phyloP scores from a whole-genome alignment of 225 moss, liverwort and hornwort genomes.

The Bryum argenteum region DNA sequence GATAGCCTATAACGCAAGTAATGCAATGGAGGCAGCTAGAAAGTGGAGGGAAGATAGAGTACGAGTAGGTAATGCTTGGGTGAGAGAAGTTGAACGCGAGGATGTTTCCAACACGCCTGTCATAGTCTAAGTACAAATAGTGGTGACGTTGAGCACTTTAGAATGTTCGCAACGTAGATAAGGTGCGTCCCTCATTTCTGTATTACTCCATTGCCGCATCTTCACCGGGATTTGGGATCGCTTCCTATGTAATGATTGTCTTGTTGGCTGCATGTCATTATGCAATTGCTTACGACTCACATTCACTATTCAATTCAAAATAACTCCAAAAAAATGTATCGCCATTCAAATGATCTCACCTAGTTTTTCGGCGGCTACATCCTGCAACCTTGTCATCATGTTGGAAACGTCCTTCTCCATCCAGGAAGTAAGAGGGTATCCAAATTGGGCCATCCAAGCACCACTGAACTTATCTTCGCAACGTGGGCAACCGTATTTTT shows the following conservation, averaged over 20 bases:
- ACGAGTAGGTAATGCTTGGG: not conserved
- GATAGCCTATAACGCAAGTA: not conserved
- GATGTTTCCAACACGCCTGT: not conserved
- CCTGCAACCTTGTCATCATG: not conserved
- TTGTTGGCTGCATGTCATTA: too few relatives aligned
- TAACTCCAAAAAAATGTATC: too few relatives aligned
- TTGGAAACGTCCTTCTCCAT: not conserved
- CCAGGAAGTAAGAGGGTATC: not conserved
- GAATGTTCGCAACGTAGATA: too few relatives aligned
- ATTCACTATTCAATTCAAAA: too few relatives aligned
- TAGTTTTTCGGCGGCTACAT: not conserved
- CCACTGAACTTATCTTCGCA: not conserved
- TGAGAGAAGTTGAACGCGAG: not conserved
- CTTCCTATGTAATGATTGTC: too few relatives aligned
- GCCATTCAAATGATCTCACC: not conserved
- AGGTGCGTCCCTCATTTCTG: too few relatives aligned
- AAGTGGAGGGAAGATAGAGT: not conserved
- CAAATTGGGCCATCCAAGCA: constrained; percentile 9
- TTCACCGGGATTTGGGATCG: too few relatives aligned
- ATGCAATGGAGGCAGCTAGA: not conserved
- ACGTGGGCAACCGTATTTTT: not conserved
- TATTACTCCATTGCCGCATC: too few relatives aligned
- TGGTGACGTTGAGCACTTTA: not conserved
- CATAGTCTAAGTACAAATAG: not conserved
- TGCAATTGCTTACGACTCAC: too few relatives aligned